Base-by-base conservation (phyloP, 2,329 filamentous ascomycete species). In the Aspergillus awamori region DNA sequence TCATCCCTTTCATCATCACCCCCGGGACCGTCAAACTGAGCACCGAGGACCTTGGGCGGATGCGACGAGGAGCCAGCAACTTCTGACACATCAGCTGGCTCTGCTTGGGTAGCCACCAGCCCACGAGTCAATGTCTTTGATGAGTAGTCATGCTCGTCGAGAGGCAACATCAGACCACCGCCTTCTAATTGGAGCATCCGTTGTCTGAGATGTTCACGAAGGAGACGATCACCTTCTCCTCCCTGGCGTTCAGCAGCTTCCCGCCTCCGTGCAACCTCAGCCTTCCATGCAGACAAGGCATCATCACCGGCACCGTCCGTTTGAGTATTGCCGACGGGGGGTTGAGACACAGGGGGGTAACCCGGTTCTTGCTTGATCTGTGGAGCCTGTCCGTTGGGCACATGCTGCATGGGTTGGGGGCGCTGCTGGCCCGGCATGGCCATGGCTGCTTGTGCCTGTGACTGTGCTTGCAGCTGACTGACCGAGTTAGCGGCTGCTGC, bases 301-400 rank as follows among this genome's bases (percentile, higher is more conserved):
- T 83, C 83, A 64, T 88, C 89, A 52, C 77, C 81, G 33, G 90
- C 80, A 54, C 93, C 94, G 72, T 98, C 94, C 13, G 89, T 89
- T 75, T 97, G 91, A 24, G 87, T 78, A 52, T 81, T 80, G 53
- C 77, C 74, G 55, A 83, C 68, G 13, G 77, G 78, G 26, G 74
- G 67, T 56, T 79, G 77, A 38, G 77, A 70, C 51, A 72, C 67
- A 26, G 70, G 69, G 48, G 77, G 75, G 62, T 76, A 75, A 10
- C 72, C 67, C 22, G 74, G 71, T 55, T 74, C 74, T 56, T 76
- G 75, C 56, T 78, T 79, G 48, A 80, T 75, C 43, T 79, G 78
- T 47, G 79, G 80, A 45, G 75, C 65, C 48, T 79, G 76, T 72
- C 72, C 69, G 71, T 72, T 77, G 60, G 67, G 69, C 38, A 77